Evolutionary conservation across 441 rosid species (phyloP).

Genomic region (Pelargonium cotyledonis): DNA sequence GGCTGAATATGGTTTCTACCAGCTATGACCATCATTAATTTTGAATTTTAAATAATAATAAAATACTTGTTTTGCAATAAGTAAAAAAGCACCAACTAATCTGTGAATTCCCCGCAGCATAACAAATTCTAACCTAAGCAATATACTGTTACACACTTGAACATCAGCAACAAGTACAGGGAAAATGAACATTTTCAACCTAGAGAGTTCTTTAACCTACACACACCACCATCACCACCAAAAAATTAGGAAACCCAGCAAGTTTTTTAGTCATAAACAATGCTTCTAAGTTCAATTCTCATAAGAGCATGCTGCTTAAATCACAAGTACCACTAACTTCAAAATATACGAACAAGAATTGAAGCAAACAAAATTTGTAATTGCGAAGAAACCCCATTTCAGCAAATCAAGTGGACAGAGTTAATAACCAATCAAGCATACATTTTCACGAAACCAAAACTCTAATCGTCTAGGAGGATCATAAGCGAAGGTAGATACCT

Average conservation of each 20-base stretch:
- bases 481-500: conserved; percentile 35
- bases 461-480: not conserved
- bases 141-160: not conserved
- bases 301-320: not conserved
- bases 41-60: not conserved
- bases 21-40: not conserved
- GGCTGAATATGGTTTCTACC: not conserved
- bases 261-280: not conserved
- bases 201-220: not conserved
- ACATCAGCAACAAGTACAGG: not conserved
- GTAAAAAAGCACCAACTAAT: not conserved
- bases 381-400: conserved; percentile 6
- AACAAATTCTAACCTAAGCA: not conserved
- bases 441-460: conserved; percentile 12
- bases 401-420: conserved; percentile 9
- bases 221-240: not conserved
- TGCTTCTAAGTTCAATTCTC: not conserved
- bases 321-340: not conserved
- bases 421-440: conserved; percentile 13
- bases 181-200: not conserved
- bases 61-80: not conserved
- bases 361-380: not conserved
- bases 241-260: not conserved
- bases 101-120: not conserved
- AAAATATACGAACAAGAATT: not conserved